Percentiles rank a stretch among this genome's conserved stretches.
Evolutionary conservation across 345 rosid species (phyloP).

Genomic region (Cochlearia excelsa): DNA sequence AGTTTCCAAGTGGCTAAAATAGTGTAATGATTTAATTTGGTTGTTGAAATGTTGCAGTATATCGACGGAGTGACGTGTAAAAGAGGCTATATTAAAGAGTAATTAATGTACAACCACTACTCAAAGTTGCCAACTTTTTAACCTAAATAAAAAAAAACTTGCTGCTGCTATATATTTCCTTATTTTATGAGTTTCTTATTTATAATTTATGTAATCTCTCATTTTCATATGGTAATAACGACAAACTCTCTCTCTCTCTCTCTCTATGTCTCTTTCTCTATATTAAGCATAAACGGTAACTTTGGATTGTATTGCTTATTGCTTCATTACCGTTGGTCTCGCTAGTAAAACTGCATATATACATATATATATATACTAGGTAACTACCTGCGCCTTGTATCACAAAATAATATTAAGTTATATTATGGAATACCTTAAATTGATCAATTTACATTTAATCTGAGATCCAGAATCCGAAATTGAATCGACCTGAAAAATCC

Average conservation of each 20-base stretch:
- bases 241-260: background rate
- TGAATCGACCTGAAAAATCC: too few species aligned
- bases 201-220: slow-evolving; percentile 11
- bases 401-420: too few species aligned
- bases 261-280: background rate
- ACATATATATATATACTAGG: too few species aligned
- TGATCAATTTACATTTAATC: too few species aligned
- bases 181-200: slow-evolving; percentile 4
- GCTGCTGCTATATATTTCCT: slow-evolving; percentile 2
- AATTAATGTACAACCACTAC: background rate
- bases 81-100: slow-evolving; percentile 1
- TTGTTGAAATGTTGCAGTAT: slow-evolving; percentile 29
- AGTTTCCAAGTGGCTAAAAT: too few species aligned
- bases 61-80: slow-evolving; percentile 21
- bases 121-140: slow-evolving; percentile 26
- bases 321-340: too few species aligned
- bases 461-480: too few species aligned
- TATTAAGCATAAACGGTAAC: too few species aligned
- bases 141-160: slow-evolving; percentile 10
- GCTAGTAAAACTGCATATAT: too few species aligned
- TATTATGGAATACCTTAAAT: too few species aligned
- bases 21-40: slow-evolving; percentile 15
- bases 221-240: slow-evolving; percentile 10
- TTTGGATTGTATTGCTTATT: too few species aligned
- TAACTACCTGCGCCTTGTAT: too few species aligned